These are phyloP conservation scores for Candida morakotiae DNA, from an alignment of 805 yeast species.

Conservation along the genomic window DNA sequence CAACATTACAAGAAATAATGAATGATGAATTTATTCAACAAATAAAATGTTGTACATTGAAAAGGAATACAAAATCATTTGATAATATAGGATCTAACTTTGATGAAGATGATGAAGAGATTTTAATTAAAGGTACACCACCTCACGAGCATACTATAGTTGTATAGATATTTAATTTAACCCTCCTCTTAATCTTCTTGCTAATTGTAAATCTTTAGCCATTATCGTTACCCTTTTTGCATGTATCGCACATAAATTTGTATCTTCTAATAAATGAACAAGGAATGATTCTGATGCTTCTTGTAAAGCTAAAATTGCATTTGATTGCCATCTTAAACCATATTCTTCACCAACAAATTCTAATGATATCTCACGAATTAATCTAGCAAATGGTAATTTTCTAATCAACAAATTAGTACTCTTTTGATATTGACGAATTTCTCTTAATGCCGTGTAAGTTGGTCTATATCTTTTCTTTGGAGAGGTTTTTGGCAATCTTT, in stretches of 20 bases:
- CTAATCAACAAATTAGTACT: conserved; percentile 44
- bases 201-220: conserved; percentile 79
- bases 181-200: conserved; percentile 67
- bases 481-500: too few species aligned
- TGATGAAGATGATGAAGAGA: conserved; percentile 36
- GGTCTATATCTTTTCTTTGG: conserved; percentile 47
- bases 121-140: conserved; percentile 33
- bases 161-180: not conserved
- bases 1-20: conserved; percentile 61
- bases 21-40: conserved; percentile 68
- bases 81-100: conserved; percentile 19
- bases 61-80: conserved; percentile 16
- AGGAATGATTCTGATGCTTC: conserved; percentile 80
- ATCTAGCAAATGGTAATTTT: conserved; percentile 73
- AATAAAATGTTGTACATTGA: conserved; percentile 58
- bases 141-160: conserved; percentile 39
- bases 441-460: conserved; percentile 63
- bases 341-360: conserved; percentile 50
- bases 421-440: conserved; percentile 48
- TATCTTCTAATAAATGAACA: conserved; percentile 71
- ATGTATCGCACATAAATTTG: conserved; percentile 47
- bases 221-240: conserved; percentile 65
- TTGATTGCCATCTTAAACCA: conserved; percentile 72
- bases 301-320: conserved; percentile 72
- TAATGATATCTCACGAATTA: conserved; percentile 71